A percentile compares a stretch with the other conserved stretches of the same genome.
phyloP scores from a whole-genome alignment of 148 eudicot genomes.

The Diospyros lotus region DNA sequence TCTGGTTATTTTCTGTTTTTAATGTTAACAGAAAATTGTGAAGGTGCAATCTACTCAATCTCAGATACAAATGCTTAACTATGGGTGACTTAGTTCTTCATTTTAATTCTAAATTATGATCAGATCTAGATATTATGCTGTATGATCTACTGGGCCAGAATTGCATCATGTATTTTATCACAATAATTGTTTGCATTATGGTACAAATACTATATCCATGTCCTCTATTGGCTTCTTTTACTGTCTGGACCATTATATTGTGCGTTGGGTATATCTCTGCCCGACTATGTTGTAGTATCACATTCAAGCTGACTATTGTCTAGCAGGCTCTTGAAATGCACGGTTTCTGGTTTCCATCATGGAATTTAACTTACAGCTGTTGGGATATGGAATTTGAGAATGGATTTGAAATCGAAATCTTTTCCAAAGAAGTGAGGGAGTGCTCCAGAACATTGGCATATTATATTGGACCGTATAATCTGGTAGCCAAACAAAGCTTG shows the following conservation, averaged over 20 bases:
- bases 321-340: slow-evolving; percentile 1
- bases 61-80: slow-evolving; percentile 9
- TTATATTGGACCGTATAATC: neutral
- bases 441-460: neutral
- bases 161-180: neutral
- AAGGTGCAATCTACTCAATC: neutral
- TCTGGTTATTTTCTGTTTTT: neutral
- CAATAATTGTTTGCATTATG: neutral
- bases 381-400: neutral
- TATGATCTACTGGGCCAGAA: slow-evolving; percentile 4
- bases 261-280: neutral
- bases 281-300: neutral
- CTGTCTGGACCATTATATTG: neutral
- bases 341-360: neutral
- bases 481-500: neutral
- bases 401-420: neutral
- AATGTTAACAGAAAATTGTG: neutral
- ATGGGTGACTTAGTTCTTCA: neutral
- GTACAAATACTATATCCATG: neutral
- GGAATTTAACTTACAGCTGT: too few relatives aligned
- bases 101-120: neutral
- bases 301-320: neutral
- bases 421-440: neutral
- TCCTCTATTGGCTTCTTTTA: neutral
- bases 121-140: neutral